Conservation (phyloP, 495 filamentous ascomycete species). For the Podospora anserina region DNA sequence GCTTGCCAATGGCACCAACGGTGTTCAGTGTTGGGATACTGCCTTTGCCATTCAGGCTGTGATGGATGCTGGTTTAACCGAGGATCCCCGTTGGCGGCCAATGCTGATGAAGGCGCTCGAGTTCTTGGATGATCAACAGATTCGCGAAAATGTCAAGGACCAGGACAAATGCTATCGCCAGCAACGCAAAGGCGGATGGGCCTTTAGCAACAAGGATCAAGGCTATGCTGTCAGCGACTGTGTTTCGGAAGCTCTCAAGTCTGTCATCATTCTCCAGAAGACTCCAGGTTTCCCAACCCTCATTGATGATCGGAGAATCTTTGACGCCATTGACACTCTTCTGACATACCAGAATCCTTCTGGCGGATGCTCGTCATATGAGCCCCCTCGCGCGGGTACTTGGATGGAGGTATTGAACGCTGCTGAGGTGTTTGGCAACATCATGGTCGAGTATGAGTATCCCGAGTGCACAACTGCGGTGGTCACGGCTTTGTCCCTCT, state of each 20-base stretch:
- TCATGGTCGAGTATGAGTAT: slow-evolving; percentile 98
- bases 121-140: slow-evolving; percentile 89
- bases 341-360: slow-evolving; percentile 87
- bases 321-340: slow-evolving; percentile 85
- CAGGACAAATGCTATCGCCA: slow-evolving; percentile 86
- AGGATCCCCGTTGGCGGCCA: slow-evolving; percentile 71
- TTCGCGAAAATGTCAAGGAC: slow-evolving; percentile 76
- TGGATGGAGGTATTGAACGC: slow-evolving; percentile 84
- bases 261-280: slow-evolving; percentile 79
- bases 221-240: slow-evolving; percentile 96
- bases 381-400: slow-evolving; percentile 71
- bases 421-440: slow-evolving; percentile 92
- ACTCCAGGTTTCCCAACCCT: slow-evolving; percentile 71
- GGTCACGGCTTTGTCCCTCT: slow-evolving; percentile 82
- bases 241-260: slow-evolving; percentile 84
- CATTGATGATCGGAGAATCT: slow-evolving; percentile 69
- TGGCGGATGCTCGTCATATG: slow-evolving; percentile 89
- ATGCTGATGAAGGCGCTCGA: slow-evolving; percentile 82
- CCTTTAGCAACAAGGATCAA: slow-evolving; percentile 86
- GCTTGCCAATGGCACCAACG: slow-evolving; percentile 93
- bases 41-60: slow-evolving; percentile 81
- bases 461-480: slow-evolving; percentile 96
- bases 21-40: slow-evolving; percentile 95
- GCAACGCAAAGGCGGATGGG: slow-evolving; percentile 89
- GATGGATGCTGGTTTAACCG: slow-evolving; percentile 71